Percentiles rank a stretch among this genome's conserved stretches.
Evolutionary conservation across 345 rosid species (phyloP).

Genomic region (Pistacia vera): DNA sequence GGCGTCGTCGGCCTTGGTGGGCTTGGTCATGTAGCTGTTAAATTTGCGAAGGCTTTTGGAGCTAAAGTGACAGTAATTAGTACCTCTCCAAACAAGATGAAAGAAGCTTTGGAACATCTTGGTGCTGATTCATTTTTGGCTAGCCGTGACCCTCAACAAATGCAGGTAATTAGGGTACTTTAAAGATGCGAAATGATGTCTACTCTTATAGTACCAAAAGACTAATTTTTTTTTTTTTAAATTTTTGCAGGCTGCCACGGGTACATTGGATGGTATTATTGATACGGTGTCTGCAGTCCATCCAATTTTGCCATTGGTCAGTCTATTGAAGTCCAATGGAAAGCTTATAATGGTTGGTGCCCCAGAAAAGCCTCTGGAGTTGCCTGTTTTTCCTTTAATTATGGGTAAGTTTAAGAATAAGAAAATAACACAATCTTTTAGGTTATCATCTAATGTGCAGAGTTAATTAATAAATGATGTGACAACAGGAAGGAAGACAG

Average conservation of each 20-base stretch:
- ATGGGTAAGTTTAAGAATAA: slow-evolving; percentile 21
- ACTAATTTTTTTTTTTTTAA: too few relatives aligned
- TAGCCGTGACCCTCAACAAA: slow-evolving; percentile 35
- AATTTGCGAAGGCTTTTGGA: slow-evolving; percentile 56
- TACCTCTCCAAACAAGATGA: slow-evolving; percentile 46
- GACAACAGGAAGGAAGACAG: slow-evolving; percentile 41
- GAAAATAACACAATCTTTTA: too few relatives aligned
- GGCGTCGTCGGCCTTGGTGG: slow-evolving; percentile 45
- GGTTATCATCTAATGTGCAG: neutral
- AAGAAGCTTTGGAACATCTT: slow-evolving; percentile 41
- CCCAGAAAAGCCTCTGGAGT: slow-evolving; percentile 56
- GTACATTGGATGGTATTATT: slow-evolving; percentile 55
- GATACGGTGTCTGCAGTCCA: slow-evolving; percentile 51
- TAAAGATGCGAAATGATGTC: too few relatives aligned
- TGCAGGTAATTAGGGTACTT: slow-evolving; percentile 26
- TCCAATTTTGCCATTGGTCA: slow-evolving; percentile 39
- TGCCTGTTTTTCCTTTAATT: slow-evolving; percentile 42
- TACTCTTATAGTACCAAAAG: too few relatives aligned
- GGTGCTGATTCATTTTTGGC: slow-evolving; percentile 49
- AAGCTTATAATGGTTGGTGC: slow-evolving; percentile 48
- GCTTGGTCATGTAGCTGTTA: slow-evolving; percentile 52
- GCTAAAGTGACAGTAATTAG: slow-evolving; percentile 49
- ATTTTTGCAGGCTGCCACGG: slow-evolving; percentile 30
- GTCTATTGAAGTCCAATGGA: slow-evolving; percentile 40
- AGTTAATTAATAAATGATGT: neutral